Conservation (phyloP, 805 yeast genomes). For the Sugiyamaella americana region DNA sequence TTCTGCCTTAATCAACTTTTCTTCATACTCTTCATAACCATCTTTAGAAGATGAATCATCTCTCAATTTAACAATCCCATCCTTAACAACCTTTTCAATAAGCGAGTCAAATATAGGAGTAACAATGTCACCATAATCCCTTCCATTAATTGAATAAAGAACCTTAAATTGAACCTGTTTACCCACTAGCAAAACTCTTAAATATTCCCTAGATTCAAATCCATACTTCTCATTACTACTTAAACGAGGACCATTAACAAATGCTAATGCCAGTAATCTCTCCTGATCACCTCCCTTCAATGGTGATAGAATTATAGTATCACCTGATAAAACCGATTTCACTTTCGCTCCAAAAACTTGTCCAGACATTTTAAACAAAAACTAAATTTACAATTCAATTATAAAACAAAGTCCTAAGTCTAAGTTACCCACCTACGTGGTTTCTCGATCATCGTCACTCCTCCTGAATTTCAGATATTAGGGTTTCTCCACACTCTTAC, state of each 20-base stretch:
- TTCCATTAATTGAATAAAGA: slow-evolving; percentile 42
- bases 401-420: too few relatives aligned
- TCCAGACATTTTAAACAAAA: neutral
- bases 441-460: too few relatives aligned
- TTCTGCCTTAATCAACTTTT: slow-evolving; percentile 31
- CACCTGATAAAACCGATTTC: slow-evolving; percentile 64
- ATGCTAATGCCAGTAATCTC: slow-evolving; percentile 57
- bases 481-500: too few relatives aligned
- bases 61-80: slow-evolving; percentile 59
- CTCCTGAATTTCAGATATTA: too few relatives aligned
- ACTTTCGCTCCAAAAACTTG: slow-evolving; percentile 46
- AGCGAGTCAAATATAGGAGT: slow-evolving; percentile 59
- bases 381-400: neutral
- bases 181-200: slow-evolving; percentile 59
- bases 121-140: slow-evolving; percentile 67
- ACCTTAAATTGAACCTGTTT: slow-evolving; percentile 55
- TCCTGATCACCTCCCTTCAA: slow-evolving; percentile 41
- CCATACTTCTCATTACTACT: slow-evolving; percentile 39
- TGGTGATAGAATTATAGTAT: slow-evolving; percentile 58
- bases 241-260: slow-evolving; percentile 53
- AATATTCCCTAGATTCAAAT: slow-evolving; percentile 54
- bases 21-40: slow-evolving; percentile 40
- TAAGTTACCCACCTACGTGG: too few relatives aligned
- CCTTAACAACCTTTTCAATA: slow-evolving; percentile 46
- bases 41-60: slow-evolving; percentile 40